Base-by-base conservation (phyloP, 345 rosid species). In the Hypericum perforatum region DNA sequence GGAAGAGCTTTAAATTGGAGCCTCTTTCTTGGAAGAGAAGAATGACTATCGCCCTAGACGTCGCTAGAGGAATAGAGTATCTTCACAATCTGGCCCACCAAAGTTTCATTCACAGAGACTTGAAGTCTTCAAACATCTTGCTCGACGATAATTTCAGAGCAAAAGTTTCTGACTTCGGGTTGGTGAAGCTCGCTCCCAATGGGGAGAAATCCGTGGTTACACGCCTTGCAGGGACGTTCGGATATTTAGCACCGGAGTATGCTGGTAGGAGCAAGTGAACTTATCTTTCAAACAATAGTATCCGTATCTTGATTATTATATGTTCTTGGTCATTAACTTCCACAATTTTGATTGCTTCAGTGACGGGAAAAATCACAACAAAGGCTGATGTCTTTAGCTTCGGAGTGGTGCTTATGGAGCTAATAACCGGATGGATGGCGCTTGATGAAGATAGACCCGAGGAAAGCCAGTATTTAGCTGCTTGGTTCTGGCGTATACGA, bases 201-300 rank as follows among this genome's bases (percentile, higher is more conserved):
- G 82, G 88, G 7, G 78, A 79, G 58, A 73, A 74, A 57, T 81
- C 94, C 12, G 67, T 84, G 8, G 82, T 60, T 36, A 84, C 94
- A 9, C 71, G 82, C 70, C 84, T 84, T 58, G 94, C 88, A 7
- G 94, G 94, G 36, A 84, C 88, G 45, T 84, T 84, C 54, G 94
- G 94, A 46, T 84, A 84, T 71, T 68, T 84, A 54, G 94, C 94
- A n/a, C 94, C 94, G 15, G 94, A 84, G 57, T 84, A 84, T 72
- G 94, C 94, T n/a, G 88, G 94, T 81, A 70, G 54, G 32, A 22
- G 32, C 32, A 22, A 22, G 4, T 22, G 32, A 22, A 22, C 32
- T 1, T 1, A 22, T 22, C 4, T 22, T 22, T 22, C 32, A 22
- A 22, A 22, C 1, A 22, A 22, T 22, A 22, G 32, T 22, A 22